These are phyloP conservation scores for Pulveroboletus sp. DNA, from an alignment of 768 basidiomycete genomes.

Conservation along the genomic window DNA sequence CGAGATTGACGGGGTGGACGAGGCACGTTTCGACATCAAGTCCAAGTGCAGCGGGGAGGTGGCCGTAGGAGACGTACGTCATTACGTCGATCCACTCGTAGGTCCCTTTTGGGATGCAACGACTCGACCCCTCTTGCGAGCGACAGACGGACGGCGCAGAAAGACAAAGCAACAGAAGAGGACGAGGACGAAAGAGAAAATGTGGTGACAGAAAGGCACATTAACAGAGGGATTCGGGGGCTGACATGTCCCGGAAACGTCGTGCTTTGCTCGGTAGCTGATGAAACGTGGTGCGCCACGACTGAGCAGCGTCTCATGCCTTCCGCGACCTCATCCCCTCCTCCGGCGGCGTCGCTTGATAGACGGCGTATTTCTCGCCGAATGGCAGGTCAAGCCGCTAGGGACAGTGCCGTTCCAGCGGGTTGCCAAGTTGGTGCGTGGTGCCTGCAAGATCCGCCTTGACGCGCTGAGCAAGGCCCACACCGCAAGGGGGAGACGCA, in stretches of 20 bases:
- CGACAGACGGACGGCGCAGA: neutral
- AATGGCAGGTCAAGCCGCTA: neutral
- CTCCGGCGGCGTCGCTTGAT: slow-evolving; percentile 15
- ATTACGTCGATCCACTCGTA: slow-evolving; percentile 22
- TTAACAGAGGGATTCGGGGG: neutral
- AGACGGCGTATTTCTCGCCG: neutral
- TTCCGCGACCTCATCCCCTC: slow-evolving; percentile 7
- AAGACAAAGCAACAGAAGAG: no score
- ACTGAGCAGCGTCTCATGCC: slow-evolving; percentile 2
- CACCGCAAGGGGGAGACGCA: no score
- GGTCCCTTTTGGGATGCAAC: slow-evolving; percentile 17
- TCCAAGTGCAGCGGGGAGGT: slow-evolving; percentile 1
- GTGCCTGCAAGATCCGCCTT: slow-evolving; percentile 18
- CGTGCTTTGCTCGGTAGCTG: neutral
- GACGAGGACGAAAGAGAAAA: neutral
- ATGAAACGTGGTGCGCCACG: slow-evolving; percentile 16
- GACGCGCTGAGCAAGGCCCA: neutral
- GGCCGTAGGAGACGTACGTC: slow-evolving; percentile 22
- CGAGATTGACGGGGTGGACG: slow-evolving; percentile 6
- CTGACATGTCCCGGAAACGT: no score
- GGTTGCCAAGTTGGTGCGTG: neutral
- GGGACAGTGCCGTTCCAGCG: neutral
- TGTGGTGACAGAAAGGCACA: neutral
- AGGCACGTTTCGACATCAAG: slow-evolving; percentile 20
- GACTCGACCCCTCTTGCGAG: no score